Evolutionary conservation across 148 eudicot species (phyloP), one percentile per base, ranked within the genome.

Genomic region (Diospyros lotus): DNA sequence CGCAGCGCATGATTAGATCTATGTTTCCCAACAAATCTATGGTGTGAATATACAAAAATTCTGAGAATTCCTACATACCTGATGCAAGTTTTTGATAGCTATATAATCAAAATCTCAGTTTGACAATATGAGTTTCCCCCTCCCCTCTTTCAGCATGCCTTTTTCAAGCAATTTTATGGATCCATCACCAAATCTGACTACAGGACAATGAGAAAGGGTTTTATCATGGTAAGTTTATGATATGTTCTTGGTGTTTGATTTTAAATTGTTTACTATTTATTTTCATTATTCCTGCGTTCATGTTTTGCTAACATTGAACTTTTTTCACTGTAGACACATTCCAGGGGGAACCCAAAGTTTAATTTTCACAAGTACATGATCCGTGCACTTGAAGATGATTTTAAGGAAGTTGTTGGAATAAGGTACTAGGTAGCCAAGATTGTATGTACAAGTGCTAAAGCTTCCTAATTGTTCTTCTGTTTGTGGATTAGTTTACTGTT

Each of bases 311-410:
- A 28, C 28, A 28, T 28, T 28, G 28, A 28, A 45, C 18, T 59
- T 55, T 11, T 15, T 71, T 56, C 71, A 7, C 59, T 69, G 41
- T 60, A 93, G 98, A 84, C 85, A 13, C 98, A 91, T 85, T 91
- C 92, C 91, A 85, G 70, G 80, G 85, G 81, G 73, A 93, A 85
- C 78, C 92, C 80, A 10, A 93, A 88, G 82, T 93, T 93, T 65
- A 89, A 93, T 80, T 93, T 93, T 73, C 93, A 93, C 84, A 91
- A 88, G 81, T 93, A 90, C 84, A 93, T 93, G 98, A 87, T 90
- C 52, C 91, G 96, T 58, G 96, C 93, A 15, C 80, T 93, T 40
- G 98, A 93, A 82, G 98, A 86, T 69, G 98, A 91, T 72, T 91
- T 89, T 78, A 91, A 79, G 84, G 83, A 56, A 63, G 96, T 93